Evolutionary conservation across 495 filamentous ascomycete species (phyloP).

Genomic region (Aspergillus ostianus): DNA sequence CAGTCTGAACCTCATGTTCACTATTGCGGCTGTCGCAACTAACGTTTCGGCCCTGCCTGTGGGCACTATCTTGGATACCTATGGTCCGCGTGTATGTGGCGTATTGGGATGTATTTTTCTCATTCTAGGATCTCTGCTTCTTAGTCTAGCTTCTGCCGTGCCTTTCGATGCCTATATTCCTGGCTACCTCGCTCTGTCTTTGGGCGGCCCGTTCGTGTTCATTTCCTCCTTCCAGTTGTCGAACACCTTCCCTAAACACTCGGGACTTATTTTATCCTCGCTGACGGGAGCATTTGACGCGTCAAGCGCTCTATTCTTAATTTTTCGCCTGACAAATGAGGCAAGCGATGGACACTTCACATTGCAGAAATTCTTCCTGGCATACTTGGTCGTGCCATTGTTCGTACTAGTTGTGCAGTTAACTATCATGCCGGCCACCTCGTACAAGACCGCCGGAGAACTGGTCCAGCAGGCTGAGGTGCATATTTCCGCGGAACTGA

Average conservation of each 20-base stretch:
- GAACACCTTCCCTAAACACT: constrained; percentile 84
- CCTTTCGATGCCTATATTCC: constrained; percentile 72
- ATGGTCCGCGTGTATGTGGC: constrained; percentile 74
- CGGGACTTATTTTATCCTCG: constrained; percentile 79
- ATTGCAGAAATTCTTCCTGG: constrained; percentile 69
- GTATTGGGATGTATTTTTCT: constrained; percentile 70
- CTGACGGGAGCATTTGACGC: constrained; percentile 90
- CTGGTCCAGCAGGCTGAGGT: constrained; percentile 70
- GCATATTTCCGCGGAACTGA: constrained; percentile 39
- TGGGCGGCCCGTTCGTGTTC: constrained; percentile 88
- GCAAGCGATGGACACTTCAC: constrained; percentile 58
- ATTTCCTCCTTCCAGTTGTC: constrained; percentile 91
- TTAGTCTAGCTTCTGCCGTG: constrained; percentile 63
- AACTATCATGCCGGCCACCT: constrained; percentile 71
- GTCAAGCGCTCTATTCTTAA: constrained; percentile 80
- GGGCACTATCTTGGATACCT: constrained; percentile 81
- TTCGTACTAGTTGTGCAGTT: constrained; percentile 70
- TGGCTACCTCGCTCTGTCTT: constrained; percentile 77
- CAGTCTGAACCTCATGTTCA: constrained; percentile 88
- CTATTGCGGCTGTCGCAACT: constrained; percentile 82
- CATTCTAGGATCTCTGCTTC: constrained; percentile 63
- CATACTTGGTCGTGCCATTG: constrained; percentile 71
- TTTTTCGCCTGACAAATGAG: constrained; percentile 78
- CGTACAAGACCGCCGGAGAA: constrained; percentile 88
- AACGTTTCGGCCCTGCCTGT: constrained; percentile 80